Evolutionary conservation across 2,329 filamentous ascomycete genomes (phyloP), one percentile per base, ranked within the genome.

Genomic region (Magnaporthiopsis rhizophila): DNA sequence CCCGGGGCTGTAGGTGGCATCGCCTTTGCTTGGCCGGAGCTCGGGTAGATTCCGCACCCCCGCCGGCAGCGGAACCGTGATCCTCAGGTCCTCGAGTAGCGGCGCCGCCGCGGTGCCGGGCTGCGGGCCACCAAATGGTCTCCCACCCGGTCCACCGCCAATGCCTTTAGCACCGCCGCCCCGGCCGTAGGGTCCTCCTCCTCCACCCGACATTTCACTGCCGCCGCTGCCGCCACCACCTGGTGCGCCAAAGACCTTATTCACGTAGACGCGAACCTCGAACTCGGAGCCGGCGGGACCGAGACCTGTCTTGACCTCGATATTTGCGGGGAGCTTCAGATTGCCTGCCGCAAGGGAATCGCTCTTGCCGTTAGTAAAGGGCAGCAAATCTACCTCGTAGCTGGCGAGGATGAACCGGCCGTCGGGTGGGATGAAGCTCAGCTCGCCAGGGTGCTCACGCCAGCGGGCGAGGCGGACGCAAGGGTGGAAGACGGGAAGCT

Each of bases 341-440:
- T 85, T 88, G 59, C 32, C 30, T 64, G 81, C 79, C 64, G 77
- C 83, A 1, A 85, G 76, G 64, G 77, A 83, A 24, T 83, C 80
- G 63, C 81, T 80, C 69, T 84, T 83, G 26, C 83, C 80, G 68
- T 80, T 81, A 21, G 87, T 83, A 62, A 89, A 85, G 0, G 92
- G 92, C 15, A 98, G 80, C 28, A 99, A 78, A 74, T 99, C 91
- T 26, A 96, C 92, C 75, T 97, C 94, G 73, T 99, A 99, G 28
- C 92, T 93, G 38, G 92, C 93, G 24, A 99, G 82, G 57, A 97
- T 90, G 74, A 98, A 99, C 58, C 92, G 86, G 38, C 95, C 95
- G 74, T 99, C 95, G 0, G 95, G 95, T 2, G 95, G 95, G 15
- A 99, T 86, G 72, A 99, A 99, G 72, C 91, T 96, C n/a, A 99